phyloP scores from a whole-genome alignment of 164 flowering plant species.

The Sextonia rubra region DNA sequence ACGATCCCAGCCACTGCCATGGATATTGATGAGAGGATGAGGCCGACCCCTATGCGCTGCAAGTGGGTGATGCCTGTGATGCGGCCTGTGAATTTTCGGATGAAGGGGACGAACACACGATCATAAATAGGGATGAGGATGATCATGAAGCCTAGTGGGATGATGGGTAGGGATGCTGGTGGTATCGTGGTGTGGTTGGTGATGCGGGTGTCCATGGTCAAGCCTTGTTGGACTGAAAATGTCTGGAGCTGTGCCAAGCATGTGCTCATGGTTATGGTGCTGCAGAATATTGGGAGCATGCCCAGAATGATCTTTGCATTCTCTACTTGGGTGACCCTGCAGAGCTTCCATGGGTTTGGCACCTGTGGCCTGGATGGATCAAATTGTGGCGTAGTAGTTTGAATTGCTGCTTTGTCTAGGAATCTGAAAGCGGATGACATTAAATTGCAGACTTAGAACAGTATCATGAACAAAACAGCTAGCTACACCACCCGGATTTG shows the following conservation, averaged over 20 bases:
- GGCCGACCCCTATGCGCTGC: slow-evolving; percentile 48
- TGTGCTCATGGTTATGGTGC: slow-evolving; percentile 53
- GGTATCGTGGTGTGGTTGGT: slow-evolving; percentile 34
- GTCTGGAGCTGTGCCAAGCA: slow-evolving; percentile 65
- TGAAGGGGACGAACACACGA: slow-evolving; percentile 33
- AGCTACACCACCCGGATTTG: no score
- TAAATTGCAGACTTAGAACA: neutral
- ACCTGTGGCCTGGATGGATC: slow-evolving; percentile 5
- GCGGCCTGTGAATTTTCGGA: slow-evolving; percentile 31
- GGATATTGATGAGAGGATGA: slow-evolving; percentile 38
- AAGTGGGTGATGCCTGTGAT: slow-evolving; percentile 50
- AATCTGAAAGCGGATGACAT: slow-evolving; percentile 22
- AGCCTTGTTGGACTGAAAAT: slow-evolving; percentile 55
- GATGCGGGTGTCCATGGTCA: slow-evolving; percentile 47
- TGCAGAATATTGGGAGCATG: slow-evolving; percentile 42
- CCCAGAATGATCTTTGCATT: slow-evolving; percentile 45
- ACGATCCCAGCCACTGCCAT: slow-evolving; percentile 44
- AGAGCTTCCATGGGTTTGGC: slow-evolving; percentile 44
- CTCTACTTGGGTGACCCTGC: slow-evolving; percentile 53
- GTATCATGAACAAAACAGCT: neutral
- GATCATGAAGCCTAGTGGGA: slow-evolving; percentile 41
- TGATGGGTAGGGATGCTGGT: slow-evolving; percentile 48
- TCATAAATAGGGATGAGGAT: slow-evolving; percentile 44
- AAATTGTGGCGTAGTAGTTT: slow-evolving; percentile 10
- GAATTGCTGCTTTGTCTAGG: slow-evolving; percentile 53